phyloP scores from a whole-genome alignment of 2,329 filamentous ascomycete species.

The Sodiomyces alkalinus region DNA sequence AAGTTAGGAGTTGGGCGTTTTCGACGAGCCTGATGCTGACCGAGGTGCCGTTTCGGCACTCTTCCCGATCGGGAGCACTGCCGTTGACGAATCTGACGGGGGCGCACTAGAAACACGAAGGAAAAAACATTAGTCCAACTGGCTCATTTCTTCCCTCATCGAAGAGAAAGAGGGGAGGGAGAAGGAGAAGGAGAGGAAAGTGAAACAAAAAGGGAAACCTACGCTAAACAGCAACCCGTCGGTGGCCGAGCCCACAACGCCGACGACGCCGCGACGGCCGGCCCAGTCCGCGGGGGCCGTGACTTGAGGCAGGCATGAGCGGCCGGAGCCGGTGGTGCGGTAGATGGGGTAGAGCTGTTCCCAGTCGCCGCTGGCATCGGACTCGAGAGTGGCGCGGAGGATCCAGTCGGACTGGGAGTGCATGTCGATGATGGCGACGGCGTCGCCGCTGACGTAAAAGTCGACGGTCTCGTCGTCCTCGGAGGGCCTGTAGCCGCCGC shows the following conservation, averaged over 20 bases:
- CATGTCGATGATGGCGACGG: slow-evolving; percentile 28
- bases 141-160: too few relatives aligned
- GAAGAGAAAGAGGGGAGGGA: neutral
- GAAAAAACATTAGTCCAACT: slow-evolving; percentile 3
- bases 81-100: slow-evolving; percentile 39
- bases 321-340: slow-evolving; percentile 36
- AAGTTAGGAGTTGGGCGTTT: slow-evolving; percentile 18
- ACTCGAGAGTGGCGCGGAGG: slow-evolving; percentile 40
- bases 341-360: slow-evolving; percentile 37
- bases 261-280: slow-evolving; percentile 39
- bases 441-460: slow-evolving; percentile 42
- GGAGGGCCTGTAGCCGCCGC: slow-evolving; percentile 36
- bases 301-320: slow-evolving; percentile 35
- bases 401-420: slow-evolving; percentile 41
- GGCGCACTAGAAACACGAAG: slow-evolving; percentile 29
- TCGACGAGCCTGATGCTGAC: slow-evolving; percentile 13
- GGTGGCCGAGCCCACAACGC: slow-evolving; percentile 32
- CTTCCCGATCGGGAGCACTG: slow-evolving; percentile 14
- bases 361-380: slow-evolving; percentile 32
- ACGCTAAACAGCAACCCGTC: slow-evolving; percentile 45
- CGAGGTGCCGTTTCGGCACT: slow-evolving; percentile 21
- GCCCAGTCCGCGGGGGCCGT: slow-evolving; percentile 32
- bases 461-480: slow-evolving; percentile 23
- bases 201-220: slow-evolving; percentile 7
- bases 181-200: neutral